Conservation (phyloP, 2,329 filamentous ascomycete genomes). For the Paecilomyces formosus region DNA sequence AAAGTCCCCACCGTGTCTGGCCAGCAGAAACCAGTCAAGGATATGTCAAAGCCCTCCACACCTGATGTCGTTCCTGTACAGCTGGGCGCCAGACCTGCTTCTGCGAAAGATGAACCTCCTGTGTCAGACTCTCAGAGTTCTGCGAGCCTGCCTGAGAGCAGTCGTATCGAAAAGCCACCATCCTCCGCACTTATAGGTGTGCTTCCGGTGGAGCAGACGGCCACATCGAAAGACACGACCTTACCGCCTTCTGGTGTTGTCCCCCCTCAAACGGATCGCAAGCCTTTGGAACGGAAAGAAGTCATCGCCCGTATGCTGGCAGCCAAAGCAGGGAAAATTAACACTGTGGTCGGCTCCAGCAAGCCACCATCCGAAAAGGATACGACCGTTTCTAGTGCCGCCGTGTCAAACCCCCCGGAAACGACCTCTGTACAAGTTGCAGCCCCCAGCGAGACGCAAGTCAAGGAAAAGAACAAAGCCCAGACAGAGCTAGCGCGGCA, state of each 20-base stretch:
- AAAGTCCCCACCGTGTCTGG: conserved; percentile 22
- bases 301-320: conserved; percentile 69
- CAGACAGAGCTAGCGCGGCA: conserved; percentile 70
- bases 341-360: conserved; percentile 9
- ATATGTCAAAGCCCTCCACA: conserved; percentile 11
- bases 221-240: neutral
- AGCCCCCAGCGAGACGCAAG: conserved; percentile 5
- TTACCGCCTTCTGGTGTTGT: conserved; percentile 7
- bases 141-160: neutral
- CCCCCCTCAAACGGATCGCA: conserved; percentile 12
- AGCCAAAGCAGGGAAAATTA: conserved; percentile 56
- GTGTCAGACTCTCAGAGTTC: neutral
- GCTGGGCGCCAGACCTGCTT: neutral
- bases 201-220: neutral
- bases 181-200: neutral
- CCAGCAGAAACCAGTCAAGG: conserved; percentile 4
- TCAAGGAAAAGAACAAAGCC: conserved; percentile 43
- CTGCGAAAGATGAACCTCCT: neutral
- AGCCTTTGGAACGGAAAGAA: conserved; percentile 62
- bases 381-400: conserved; percentile 2
- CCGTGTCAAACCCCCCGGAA: conserved; percentile 5
- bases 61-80: neutral
- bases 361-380: conserved; percentile 8
- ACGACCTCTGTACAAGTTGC: neutral
- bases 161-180: neutral